Conservation (phyloP, 1,139 yeast genomes). For the Yamadazyma oceani region DNA sequence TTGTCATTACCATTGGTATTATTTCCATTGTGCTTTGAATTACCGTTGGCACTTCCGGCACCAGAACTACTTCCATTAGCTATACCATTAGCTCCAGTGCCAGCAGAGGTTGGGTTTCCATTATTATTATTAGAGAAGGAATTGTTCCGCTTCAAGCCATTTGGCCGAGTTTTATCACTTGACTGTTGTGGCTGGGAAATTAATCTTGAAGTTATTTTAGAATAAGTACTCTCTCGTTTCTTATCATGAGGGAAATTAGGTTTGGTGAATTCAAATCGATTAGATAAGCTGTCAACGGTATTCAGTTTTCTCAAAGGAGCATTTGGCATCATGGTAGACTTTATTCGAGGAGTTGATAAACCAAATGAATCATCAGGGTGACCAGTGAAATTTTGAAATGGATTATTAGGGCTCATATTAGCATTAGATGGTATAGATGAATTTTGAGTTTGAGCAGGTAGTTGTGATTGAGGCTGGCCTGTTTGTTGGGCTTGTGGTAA, state of each 20-base stretch:
- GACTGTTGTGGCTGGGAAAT: conserved; percentile 42
- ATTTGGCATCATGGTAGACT: conserved; percentile 44
- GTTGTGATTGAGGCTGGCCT: too few relatives aligned
- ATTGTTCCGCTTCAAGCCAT: conserved; percentile 3
- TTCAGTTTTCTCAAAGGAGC: conserved; percentile 54
- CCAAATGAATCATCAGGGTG: conserved; percentile 28
- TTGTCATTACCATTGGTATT: conserved; percentile 1
- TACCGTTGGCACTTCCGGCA: too few relatives aligned
- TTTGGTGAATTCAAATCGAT: conserved; percentile 34
- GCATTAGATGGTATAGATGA: conserved; percentile 12
- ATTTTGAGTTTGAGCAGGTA: too few relatives aligned
- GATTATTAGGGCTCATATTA: conserved; percentile 7
- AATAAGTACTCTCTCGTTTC: conserved; percentile 33
- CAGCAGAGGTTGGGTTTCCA: background rate
- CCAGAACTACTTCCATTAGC: background rate
- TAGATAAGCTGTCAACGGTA: conserved; percentile 16
- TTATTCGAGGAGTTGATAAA: conserved; percentile 50
- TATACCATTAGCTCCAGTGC: conserved; percentile 2
- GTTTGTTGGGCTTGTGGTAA: too few relatives aligned
- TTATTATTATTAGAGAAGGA: conserved; percentile 2
- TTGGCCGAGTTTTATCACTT: conserved; percentile 1
- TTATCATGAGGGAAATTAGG: conserved; percentile 31
- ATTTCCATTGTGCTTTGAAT: conserved; percentile 21
- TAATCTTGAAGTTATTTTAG: conserved; percentile 54
- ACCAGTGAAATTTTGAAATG: conserved; percentile 16